Percentiles rank a stretch among this genome's conserved stretches.
These are phyloP conservation scores for Ramaria sp. DNA, from an alignment of 768 basidiomycete genomes.

Conservation along the genomic window DNA sequence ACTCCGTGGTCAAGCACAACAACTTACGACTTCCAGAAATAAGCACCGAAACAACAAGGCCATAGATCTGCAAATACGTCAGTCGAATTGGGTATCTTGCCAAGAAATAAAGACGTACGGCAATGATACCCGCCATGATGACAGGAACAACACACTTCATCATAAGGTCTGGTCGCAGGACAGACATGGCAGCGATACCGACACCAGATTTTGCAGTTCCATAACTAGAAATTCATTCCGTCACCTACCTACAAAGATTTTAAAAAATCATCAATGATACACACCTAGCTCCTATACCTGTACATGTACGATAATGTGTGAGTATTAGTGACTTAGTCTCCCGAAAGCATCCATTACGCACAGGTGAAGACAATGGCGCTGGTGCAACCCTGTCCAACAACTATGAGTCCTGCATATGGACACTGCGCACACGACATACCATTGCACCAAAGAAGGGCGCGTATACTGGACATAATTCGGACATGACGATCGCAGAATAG, in stretches of 20 bases:
- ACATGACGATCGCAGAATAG: constrained; percentile 29
- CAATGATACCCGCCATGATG: constrained; percentile 99
- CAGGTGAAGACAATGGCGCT: constrained; percentile 97
- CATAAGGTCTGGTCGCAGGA: constrained; percentile 92
- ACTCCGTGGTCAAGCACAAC: background rate
- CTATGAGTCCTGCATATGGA: background rate
- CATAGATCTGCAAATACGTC: constrained; percentile 61
- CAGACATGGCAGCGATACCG: constrained; percentile 95
- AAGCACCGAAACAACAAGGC: constrained; percentile 97
- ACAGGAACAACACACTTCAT: constrained; percentile 97
- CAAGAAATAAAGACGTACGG: constrained; percentile 46
- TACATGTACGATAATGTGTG: background rate
- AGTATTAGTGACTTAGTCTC: background rate
- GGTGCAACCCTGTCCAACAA: constrained; percentile 68
- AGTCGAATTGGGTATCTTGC: background rate
- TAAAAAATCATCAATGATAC: background rate
- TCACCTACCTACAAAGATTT: too few relatives aligned
- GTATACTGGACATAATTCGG: constrained; percentile 87
- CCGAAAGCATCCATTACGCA: constrained; percentile 29
- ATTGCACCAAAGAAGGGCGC: constrained; percentile 97
- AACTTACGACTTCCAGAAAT: constrained; percentile 79
- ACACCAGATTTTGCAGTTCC: constrained; percentile 99
- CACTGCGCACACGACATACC: constrained; percentile 37
- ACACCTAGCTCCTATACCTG: constrained; percentile 22
- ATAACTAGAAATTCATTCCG: constrained; percentile 47